Conservation (phyloP, 2,329 filamentous ascomycete genomes). For the Xenosphaeropsis pyriputrescens region DNA sequence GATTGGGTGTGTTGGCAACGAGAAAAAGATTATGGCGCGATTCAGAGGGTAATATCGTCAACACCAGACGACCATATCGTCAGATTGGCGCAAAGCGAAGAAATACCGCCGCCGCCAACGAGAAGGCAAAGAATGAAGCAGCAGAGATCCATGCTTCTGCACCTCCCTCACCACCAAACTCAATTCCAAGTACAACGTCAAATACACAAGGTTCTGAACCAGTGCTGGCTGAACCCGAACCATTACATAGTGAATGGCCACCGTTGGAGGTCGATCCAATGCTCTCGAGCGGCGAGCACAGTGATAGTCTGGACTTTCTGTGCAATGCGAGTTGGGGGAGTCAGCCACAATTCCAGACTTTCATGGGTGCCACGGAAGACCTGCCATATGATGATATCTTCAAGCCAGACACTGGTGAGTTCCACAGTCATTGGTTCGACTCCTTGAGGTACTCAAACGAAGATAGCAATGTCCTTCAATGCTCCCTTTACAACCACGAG, state of each 20-base stretch:
- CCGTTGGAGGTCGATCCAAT: constrained; percentile 5
- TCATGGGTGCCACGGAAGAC: constrained; percentile 17
- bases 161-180: constrained; percentile 1
- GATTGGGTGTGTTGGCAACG: constrained; percentile 28
- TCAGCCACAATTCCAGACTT: constrained; percentile 15
- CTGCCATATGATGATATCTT: constrained; percentile 17
- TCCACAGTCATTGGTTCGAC: not conserved
- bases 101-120: not conserved
- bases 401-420: constrained; percentile 13
- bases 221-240: not conserved
- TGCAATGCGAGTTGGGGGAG: constrained; percentile 12
- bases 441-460: no score
- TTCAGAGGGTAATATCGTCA: constrained; percentile 27
- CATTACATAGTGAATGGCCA: constrained; percentile 1
- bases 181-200: not conserved
- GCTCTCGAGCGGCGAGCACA: not conserved
- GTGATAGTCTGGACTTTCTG: constrained; percentile 9
- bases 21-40: constrained; percentile 34
- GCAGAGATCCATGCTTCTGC: not conserved
- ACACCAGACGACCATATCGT: constrained; percentile 20
- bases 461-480: constrained; percentile 2
- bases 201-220: not conserved
- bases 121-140: not conserved
- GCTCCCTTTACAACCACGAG: constrained; percentile 1
- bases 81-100: not conserved